A percentile compares a stretch with the other conserved stretches of the same genome.
Conservation (phyloP, 208 protist genomes). For the Crithidia sp. region DNA sequence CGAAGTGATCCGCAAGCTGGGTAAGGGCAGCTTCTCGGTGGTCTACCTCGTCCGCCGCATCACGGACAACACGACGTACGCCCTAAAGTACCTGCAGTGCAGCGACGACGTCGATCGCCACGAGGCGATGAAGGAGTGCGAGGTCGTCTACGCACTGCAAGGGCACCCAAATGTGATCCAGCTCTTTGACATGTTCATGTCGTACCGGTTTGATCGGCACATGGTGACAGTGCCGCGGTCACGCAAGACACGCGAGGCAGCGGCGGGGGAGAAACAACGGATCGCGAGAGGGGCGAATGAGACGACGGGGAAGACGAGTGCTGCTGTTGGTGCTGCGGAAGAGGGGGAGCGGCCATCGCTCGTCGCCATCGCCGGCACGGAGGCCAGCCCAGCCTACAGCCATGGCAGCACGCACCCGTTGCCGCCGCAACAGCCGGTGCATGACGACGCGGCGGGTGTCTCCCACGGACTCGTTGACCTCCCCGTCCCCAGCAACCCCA, state of each 20-base stretch:
- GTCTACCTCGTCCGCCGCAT: slow-evolving; percentile 70
- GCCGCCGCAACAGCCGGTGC: not conserved
- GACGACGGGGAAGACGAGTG: not conserved
- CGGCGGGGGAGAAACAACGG: not conserved
- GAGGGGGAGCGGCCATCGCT: not conserved
- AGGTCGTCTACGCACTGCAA: slow-evolving; percentile 63
- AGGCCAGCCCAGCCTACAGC: not conserved
- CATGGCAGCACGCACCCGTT: not conserved
- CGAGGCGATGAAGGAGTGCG: slow-evolving; percentile 74
- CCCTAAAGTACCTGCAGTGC: slow-evolving; percentile 76
- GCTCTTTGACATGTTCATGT: slow-evolving; percentile 86
- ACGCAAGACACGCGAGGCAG: not conserved
- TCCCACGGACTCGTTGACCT: too few species aligned
- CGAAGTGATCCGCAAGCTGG: slow-evolving; percentile 49
- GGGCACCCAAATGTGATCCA: slow-evolving; percentile 76
- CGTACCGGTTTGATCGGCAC: slow-evolving; percentile 50
- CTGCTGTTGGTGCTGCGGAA: not conserved
- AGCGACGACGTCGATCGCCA: slow-evolving; percentile 57
- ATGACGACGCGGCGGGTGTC: not conserved
- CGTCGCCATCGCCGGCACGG: not conserved
- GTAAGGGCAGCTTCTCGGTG: slow-evolving; percentile 61
- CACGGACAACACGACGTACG: slow-evolving; percentile 45
- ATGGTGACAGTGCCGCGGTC: slow-evolving; percentile 17
- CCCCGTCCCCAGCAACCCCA: too few species aligned
- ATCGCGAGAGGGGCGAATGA: not conserved